phyloP scores from a whole-genome alignment of 2,329 filamentous ascomycete genomes.

The Raffaelea albimanens region DNA sequence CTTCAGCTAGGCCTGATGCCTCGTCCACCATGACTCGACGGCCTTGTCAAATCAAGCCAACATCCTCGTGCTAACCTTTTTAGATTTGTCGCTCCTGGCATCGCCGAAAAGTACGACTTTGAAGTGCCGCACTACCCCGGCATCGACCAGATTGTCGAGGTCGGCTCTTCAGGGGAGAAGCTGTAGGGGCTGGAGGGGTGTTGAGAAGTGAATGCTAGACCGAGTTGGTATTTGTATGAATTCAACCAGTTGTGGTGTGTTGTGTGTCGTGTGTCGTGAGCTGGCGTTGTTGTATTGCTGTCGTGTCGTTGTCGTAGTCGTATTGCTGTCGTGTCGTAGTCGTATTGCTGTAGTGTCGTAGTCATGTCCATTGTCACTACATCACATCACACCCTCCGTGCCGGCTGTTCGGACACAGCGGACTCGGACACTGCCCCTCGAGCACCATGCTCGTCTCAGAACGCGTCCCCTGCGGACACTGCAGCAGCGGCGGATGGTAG shows the following conservation, averaged over 20 bases:
- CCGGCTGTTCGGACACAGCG: constrained; percentile 48
- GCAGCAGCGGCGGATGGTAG: constrained; percentile 37
- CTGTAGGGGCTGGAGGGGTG: constrained; percentile 31
- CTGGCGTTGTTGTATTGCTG: too few relatives aligned
- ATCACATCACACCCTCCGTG: constrained; percentile 47
- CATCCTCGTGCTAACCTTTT: neutral
- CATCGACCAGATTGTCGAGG: constrained; percentile 81
- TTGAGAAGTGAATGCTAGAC: too few relatives aligned
- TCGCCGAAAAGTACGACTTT: constrained; percentile 79
- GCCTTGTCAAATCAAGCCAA: neutral
- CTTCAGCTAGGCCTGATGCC: neutral
- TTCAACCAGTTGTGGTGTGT: too few relatives aligned
- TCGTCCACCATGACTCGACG: neutral
- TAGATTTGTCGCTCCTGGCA: constrained; percentile 68
- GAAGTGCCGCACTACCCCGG: constrained; percentile 77
- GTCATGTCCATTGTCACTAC: too few relatives aligned
- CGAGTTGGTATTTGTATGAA: too few relatives aligned
- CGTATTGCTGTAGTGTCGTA: too few relatives aligned
- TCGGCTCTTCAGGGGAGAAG: constrained; percentile 42
- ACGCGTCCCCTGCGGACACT: constrained; percentile 35
- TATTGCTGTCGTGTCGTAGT: too few relatives aligned
- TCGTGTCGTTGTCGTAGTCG: too few relatives aligned
- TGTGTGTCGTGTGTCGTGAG: too few relatives aligned
- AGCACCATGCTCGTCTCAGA: constrained; percentile 35
- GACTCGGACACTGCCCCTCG: constrained; percentile 47